These are phyloP conservation scores for Ogataea paraovalis DNA, from an alignment of 805 yeast genomes.

Conservation along the genomic window DNA sequence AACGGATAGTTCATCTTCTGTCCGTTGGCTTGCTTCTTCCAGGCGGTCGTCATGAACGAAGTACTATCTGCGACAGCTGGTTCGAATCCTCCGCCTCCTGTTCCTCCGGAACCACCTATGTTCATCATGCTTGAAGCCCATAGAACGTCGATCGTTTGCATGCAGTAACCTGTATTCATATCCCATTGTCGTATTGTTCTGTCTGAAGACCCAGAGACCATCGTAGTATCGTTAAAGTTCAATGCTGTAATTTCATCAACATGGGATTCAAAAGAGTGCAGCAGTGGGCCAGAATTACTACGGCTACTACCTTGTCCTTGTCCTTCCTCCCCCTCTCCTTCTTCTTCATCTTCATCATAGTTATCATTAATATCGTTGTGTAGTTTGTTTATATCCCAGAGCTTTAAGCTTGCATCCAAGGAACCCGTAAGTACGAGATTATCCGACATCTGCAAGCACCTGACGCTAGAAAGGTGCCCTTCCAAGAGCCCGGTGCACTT, in stretches of 20 bases:
- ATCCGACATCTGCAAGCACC: slow-evolving; percentile 56
- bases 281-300: slow-evolving; percentile 29
- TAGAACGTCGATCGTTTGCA: slow-evolving; percentile 66
- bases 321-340: too few species aligned
- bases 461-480: slow-evolving; percentile 60
- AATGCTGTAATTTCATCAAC: slow-evolving; percentile 64
- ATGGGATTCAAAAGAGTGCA: slow-evolving; percentile 58
- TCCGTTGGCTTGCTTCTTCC: slow-evolving; percentile 10
- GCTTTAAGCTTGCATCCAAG: slow-evolving; percentile 54
- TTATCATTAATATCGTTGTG: slow-evolving; percentile 22
- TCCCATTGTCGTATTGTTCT: slow-evolving; percentile 78
- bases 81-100: too few species aligned
- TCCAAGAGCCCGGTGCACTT: slow-evolving; percentile 46
- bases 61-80: too few species aligned
- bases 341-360: slow-evolving; percentile 16
- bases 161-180: slow-evolving; percentile 55
- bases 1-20: slow-evolving; percentile 34
- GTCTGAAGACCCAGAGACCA: slow-evolving; percentile 70
- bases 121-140: slow-evolving; percentile 47
- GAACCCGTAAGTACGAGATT: slow-evolving; percentile 52
- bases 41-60: too few species aligned
- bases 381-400: slow-evolving; percentile 49
- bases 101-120: slow-evolving; percentile 4
- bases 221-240: slow-evolving; percentile 45
- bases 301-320: too few species aligned